phyloP scores from a whole-genome alignment of 2,329 filamentous ascomycete genomes.

The Purpureocillium takamizusanense region DNA sequence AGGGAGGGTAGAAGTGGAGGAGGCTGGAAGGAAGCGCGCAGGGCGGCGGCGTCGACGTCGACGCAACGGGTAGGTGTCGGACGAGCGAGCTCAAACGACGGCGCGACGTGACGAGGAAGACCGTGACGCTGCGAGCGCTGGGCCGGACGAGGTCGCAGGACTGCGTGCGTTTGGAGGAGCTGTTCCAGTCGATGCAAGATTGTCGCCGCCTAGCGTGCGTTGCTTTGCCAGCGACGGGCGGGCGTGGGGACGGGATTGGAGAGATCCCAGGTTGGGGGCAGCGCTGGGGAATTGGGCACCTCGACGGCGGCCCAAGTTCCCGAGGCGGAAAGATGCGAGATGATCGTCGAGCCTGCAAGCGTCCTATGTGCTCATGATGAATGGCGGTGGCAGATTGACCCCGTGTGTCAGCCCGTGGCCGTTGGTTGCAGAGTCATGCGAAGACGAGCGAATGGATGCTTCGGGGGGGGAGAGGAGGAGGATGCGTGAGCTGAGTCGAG shows the following conservation, averaged over 20 bases:
- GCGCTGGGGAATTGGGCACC: conserved; percentile 11
- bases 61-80: not conserved
- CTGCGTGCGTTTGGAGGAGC: not conserved
- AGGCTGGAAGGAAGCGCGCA: conserved; percentile 8
- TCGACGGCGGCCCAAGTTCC: conserved; percentile 11
- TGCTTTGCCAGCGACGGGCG: not conserved
- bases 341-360: conserved; percentile 5
- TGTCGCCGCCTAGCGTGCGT: conserved; percentile 1
- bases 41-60: conserved; percentile 3
- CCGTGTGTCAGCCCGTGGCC: too few relatives aligned
- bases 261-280: not conserved
- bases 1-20: conserved; percentile 2
- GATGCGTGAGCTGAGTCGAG: too few relatives aligned
- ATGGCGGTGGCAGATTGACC: conserved; percentile 1
- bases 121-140: too few relatives aligned
- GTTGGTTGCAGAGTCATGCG: not conserved
- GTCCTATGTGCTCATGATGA: conserved; percentile 8
- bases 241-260: not conserved
- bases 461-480: not conserved
- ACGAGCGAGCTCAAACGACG: not conserved
- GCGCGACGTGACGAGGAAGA: not conserved
- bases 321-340: conserved; percentile 8
- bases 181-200: not conserved
- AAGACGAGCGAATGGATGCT: not conserved
- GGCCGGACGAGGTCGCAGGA: not conserved